Base-by-base conservation (phyloP, 768 basidiomycete genomes). In the Lactarius evosmus region DNA sequence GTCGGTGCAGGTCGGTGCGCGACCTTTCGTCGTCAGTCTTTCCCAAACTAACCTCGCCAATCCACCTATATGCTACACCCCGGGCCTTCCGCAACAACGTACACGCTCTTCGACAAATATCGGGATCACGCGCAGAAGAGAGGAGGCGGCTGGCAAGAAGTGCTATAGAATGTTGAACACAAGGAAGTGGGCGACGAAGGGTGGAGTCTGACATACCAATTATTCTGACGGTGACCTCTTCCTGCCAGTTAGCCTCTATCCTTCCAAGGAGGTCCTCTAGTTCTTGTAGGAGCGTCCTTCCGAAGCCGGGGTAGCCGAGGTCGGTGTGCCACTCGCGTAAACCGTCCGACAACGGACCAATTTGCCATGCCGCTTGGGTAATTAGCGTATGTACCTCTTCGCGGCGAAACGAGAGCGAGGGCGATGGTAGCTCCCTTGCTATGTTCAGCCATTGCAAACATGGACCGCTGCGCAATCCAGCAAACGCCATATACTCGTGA, bases 381-480 rank as follows among this genome's bases (percentile, higher is more conserved):
- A 84, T 30, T 1, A 84, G 72, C 0, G 74, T 60, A 63, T 81
- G 74, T 1, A 84, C 78, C 17, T 77, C 78, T 0, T 72, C 71
- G 11, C 69, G 63, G 25, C 72, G 70, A 61, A 85, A 78, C 9
- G 73, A 75, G 58, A 85, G 64, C 0, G 69, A 67, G 25, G 75
- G 72, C 11, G 73, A 73, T 4, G 74, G 72, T 19, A 84, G 64
- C 63, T 81, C 81, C 19, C 78, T 75, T 12, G 76, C 63, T 41
- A 84, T 77, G 61, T 83, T 84, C 50, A 77, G 71, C 82, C 82
- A 83, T 58, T 84, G 82, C 0, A 84, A 63, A 2, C 60, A 69
- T 1, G 73, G 62, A 0, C 83, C 83, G 41, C 78, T 75, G 8
- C 84, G 79, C 29, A 84, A 65, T 54, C 74, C 72, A 19, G 76